Conservation (phyloP, 768 basidiomycete genomes). For the Mycena amicta region DNA sequence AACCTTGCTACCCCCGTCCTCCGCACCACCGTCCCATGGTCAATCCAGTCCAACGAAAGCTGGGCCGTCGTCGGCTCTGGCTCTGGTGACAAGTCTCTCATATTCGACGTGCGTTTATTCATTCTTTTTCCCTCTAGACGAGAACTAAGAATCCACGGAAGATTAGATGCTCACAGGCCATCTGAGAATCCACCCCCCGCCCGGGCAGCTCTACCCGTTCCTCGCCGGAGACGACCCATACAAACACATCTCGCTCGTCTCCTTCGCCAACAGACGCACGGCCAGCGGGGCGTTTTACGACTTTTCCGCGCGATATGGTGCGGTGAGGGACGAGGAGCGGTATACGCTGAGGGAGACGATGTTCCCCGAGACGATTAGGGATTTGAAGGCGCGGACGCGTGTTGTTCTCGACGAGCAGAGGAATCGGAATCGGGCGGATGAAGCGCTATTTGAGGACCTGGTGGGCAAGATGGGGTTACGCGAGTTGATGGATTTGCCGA, state of each 20-base stretch:
- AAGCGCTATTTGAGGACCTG: constrained; percentile 52
- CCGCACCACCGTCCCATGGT: constrained; percentile 58
- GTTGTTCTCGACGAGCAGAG: constrained; percentile 28
- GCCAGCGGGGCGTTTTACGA: constrained; percentile 83
- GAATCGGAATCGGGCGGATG: constrained; percentile 18
- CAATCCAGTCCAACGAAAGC: constrained; percentile 58
- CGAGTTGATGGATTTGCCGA: constrained; percentile 75
- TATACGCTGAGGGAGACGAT: constrained; percentile 75
- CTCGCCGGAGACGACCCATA: constrained; percentile 53
- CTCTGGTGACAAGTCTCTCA: constrained; percentile 58
- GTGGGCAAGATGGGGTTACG: constrained; percentile 58
- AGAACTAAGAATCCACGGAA: neutral
- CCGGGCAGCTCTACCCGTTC: constrained; percentile 74
- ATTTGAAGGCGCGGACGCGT: constrained; percentile 22
- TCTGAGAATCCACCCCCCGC: constrained; percentile 65
- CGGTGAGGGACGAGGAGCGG: constrained; percentile 82
- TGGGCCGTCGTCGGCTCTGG: constrained; percentile 79
- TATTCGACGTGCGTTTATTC: constrained; percentile 61
- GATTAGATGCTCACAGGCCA: constrained; percentile 73
- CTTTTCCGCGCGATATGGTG: constrained; percentile 90
- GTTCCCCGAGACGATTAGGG: constrained; percentile 50
- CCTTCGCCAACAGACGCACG: constrained; percentile 64
- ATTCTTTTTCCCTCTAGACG: neutral
- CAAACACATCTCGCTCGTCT: constrained; percentile 55
- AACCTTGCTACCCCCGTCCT: constrained; percentile 51